Evolutionary conservation across 306 rosid genomes (phyloP), one percentile per base, ranked within the genome.

Genomic region (Vigna hirtella): DNA sequence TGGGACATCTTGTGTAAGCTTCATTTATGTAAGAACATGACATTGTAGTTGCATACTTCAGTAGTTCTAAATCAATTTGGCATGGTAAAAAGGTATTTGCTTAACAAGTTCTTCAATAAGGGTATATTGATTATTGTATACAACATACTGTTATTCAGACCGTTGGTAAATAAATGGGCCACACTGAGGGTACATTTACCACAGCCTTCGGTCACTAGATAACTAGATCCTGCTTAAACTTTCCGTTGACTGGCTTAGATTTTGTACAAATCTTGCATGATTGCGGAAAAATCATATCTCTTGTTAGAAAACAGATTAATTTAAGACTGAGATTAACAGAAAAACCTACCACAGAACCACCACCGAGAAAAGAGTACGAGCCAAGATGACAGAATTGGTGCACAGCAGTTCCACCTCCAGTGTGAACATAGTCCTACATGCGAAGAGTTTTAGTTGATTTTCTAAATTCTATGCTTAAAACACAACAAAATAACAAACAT

Each of bases 361-460:
- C 97, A 48, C 96, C 98, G 62, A 93, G 84, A 76, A 95, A 95
- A 36, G 98, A 88, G 86, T 86, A 90, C 34, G 98, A 88, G 58
- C 94, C 98, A 78, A 93, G 76, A 85, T 83, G 96, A 79, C 97
- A 93, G 87, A 95, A 93, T 66, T 95, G 99, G 84, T 95, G 99
- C 77, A 95, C 88, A 40, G 85, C 96, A 6, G 86, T 86, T 2
- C 89, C 96, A 52, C 99, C 99, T 13, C 94, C 98, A 43, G 97
- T 93, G 85, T 91, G 98, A 76, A 92, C 88, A 80, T 85, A 67
- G 84, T 95, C 98, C 98, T 95, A 78, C 87, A 80, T 82, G 57
- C 76, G 40, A 77, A 83, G 72, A 80, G 40, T 59, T 77, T 45
- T 9, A 36, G 84, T 82, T 66, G 73, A 66, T 43, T 72, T 68